A percentile compares a stretch with the other conserved stretches of the same genome.
These are phyloP conservation scores for Leishmania lainsoni DNA, from an alignment of 208 protist genomes.

Conservation along the genomic window DNA sequence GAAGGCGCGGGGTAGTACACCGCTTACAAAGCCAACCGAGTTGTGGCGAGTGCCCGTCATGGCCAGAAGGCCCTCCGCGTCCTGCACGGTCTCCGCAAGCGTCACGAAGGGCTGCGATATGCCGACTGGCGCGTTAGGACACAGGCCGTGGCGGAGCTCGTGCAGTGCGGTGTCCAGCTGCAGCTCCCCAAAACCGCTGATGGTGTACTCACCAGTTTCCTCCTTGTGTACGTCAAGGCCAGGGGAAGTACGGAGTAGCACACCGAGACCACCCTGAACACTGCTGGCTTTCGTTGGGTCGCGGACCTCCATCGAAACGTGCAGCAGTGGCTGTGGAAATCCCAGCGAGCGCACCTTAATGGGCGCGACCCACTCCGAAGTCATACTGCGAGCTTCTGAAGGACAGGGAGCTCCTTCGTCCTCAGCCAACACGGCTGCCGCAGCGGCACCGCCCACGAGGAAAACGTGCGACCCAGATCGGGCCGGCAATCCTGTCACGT, in stretches of 20 bases:
- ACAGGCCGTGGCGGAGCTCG: slow-evolving; percentile 92
- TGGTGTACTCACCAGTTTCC: slow-evolving; percentile 98
- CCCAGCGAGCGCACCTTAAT: slow-evolving; percentile 44
- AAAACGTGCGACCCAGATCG: slow-evolving; percentile 62
- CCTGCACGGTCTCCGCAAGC: slow-evolving; percentile 98
- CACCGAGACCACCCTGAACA: slow-evolving; percentile 94
- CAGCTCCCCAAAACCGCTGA: slow-evolving; percentile 98
- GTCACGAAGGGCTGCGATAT: slow-evolving; percentile 96
- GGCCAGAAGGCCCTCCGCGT: slow-evolving; percentile 81
- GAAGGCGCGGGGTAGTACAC: slow-evolving; percentile 41
- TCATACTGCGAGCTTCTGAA: not conserved
- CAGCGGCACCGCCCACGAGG: slow-evolving; percentile 53
- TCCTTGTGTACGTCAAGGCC: slow-evolving; percentile 93
- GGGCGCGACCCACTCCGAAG: slow-evolving; percentile 49
- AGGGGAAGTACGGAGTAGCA: slow-evolving; percentile 92
- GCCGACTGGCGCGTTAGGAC: slow-evolving; percentile 53
- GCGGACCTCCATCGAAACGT: slow-evolving; percentile 97
- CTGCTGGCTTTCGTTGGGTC: slow-evolving; percentile 94
- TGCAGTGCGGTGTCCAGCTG: slow-evolving; percentile 98
- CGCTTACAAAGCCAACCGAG: slow-evolving; percentile 55
- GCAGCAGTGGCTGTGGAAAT: slow-evolving; percentile 71
- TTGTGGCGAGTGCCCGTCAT: slow-evolving; percentile 52
- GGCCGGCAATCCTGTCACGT: slow-evolving; percentile 52
- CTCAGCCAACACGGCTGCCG: slow-evolving; percentile 37
- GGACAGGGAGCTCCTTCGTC: slow-evolving; percentile 25